Base-by-base conservation (phyloP, 1,284 basidiomycete genomes). In the Phlebopus sp. region DNA sequence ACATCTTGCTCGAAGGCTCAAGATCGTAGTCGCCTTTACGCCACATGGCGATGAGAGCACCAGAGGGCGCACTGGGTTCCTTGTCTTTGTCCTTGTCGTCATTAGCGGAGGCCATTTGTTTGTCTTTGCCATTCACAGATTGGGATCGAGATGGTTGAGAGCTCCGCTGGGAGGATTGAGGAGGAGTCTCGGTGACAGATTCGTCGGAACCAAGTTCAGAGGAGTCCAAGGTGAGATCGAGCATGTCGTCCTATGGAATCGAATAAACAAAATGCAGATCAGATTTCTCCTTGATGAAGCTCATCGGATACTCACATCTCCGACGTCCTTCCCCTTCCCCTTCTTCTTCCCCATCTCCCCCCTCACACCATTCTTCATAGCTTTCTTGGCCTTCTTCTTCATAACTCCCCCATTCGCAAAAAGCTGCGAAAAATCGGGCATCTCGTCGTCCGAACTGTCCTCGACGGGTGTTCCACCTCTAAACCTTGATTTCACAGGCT, bases 1-100 rank as follows among this genome's bases (percentile, higher is more conserved):
- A 32, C 83, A 87, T 86, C 72, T 86, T 87, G 8, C 81, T 72
- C 59, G 82, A 84, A 11, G 82, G 74, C 60, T 84, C 81, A 50
- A 84, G 60, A 55, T 81, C 75, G 50, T 76, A 72, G 53, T 81
- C 81, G 25, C 75, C 78, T 45, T 72, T 72, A 17, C 68, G 60
- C 79, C 79, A 84, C 11, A 74, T 74, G 3, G 69, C 71, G 37
- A 80, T 59, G 25, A 77, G 59, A 2, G 68, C 69, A 11, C 72
- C 68, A 5, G 74, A 72, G 4, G 69, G 69, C 31, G 66, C 63
- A 6, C 50, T 55, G 1, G 58, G 50, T 30, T 63, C 62, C 6
- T 52, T 52, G 25, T 49, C 59, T 49, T 47, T 53, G 42, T 37
- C 61, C 6, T 52, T 52, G 25, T 49, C 59, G 49, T 46, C 54